These are phyloP conservation scores for Schizochytrium sp. DNA, from an alignment of 108 stramenopile genomes.

Conservation along the genomic window DNA sequence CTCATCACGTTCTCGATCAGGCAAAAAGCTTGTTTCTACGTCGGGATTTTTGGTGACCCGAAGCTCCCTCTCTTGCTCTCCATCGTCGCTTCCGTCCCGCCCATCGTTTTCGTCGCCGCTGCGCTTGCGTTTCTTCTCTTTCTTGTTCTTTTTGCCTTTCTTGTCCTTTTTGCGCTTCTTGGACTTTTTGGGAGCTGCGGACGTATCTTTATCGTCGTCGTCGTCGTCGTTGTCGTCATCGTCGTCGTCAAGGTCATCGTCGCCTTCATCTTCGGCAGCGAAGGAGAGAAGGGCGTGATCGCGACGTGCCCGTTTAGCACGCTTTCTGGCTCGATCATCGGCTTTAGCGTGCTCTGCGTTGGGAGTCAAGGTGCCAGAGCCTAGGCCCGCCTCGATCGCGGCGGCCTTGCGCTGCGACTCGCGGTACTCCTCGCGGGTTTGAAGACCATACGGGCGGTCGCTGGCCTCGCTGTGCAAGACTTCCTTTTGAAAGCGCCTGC, in stretches of 20 bases:
- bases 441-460: neutral
- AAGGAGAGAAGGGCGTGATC: neutral
- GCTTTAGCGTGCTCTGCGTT: neutral
- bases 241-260: neutral
- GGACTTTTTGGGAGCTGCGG: neutral
- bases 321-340: neutral
- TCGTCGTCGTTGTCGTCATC: neutral
- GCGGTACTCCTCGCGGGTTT: neutral
- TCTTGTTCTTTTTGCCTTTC: neutral
- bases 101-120: neutral
- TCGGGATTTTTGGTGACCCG: conserved; percentile 66
- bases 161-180: neutral
- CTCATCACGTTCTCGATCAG: conserved; percentile 73
- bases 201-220: neutral
- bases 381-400: neutral
- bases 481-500: neutral
- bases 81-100: conserved; percentile 53
- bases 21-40: conserved; percentile 82
- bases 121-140: neutral
- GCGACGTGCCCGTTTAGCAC: neutral
- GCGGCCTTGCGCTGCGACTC: neutral
- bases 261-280: neutral
- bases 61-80: neutral
- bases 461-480: neutral
- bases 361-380: neutral